A percentile compares a stretch with the other conserved stretches of the same genome.
Conservation (phyloP, 257 asterid genomes). For the Fraxinus quadrangulata region DNA sequence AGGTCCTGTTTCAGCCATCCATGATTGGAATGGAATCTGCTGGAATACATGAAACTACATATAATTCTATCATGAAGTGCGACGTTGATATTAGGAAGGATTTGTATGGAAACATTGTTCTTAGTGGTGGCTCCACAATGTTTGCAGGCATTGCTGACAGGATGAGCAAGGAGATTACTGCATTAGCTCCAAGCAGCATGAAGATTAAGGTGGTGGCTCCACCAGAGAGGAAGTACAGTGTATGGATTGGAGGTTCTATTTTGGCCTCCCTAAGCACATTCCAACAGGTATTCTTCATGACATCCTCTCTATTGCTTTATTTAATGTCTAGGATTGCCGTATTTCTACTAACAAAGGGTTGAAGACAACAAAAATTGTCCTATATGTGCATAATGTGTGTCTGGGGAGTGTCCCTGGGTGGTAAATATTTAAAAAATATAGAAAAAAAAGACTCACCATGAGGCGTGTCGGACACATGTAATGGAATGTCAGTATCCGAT, state of each 20-base stretch:
- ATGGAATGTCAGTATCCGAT: neutral
- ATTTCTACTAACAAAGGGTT: neutral
- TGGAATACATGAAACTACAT: constrained; percentile 52
- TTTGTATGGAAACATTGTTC: constrained; percentile 53
- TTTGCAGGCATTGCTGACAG: constrained; percentile 54
- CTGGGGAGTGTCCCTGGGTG: neutral
- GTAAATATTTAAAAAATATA: neutral
- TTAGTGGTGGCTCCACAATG: constrained; percentile 59
- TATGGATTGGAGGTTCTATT: constrained; percentile 58
- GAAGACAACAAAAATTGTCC: neutral
- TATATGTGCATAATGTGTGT: neutral
- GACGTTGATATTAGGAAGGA: constrained; percentile 63
- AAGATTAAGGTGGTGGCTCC: constrained; percentile 59
- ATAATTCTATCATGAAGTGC: constrained; percentile 56
- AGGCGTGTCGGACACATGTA: neutral
- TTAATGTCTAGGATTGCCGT: neutral
- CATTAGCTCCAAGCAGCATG: constrained; percentile 59
- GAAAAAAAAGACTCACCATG: neutral
- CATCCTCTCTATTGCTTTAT: neutral
- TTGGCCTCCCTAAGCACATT: constrained; percentile 63
- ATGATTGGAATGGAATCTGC: constrained; percentile 54
- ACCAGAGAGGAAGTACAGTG: constrained; percentile 56
- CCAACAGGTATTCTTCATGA: constrained; percentile 48
- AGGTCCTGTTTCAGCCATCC: constrained; percentile 44
- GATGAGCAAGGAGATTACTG: constrained; percentile 58